phyloP scores from a whole-genome alignment of 768 basidiomycete species.

The Pisolithus sp. region DNA sequence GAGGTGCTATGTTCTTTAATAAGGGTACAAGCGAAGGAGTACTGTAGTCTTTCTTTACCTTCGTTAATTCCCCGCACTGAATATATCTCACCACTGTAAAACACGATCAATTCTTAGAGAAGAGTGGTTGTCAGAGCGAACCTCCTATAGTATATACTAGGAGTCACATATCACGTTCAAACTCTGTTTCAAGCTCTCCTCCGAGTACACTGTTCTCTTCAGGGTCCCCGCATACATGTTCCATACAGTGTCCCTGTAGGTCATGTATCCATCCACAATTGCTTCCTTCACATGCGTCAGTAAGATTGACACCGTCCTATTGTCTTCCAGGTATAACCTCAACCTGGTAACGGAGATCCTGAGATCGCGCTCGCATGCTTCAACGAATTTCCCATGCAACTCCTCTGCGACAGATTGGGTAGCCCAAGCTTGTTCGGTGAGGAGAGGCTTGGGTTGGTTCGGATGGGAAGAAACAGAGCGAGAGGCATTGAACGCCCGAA shows the following conservation, averaged over 20 bases:
- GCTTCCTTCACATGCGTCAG: slow-evolving; percentile 71
- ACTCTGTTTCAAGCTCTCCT: slow-evolving; percentile 33
- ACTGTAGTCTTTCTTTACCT: slow-evolving; percentile 30
- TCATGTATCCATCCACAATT: slow-evolving; percentile 67
- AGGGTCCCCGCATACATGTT: slow-evolving; percentile 38
- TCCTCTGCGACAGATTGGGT: slow-evolving; percentile 42
- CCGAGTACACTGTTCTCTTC: slow-evolving; percentile 28
- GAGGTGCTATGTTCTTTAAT: slow-evolving; percentile 61
- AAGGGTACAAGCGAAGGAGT: slow-evolving; percentile 65
- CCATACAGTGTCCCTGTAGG: slow-evolving; percentile 60
- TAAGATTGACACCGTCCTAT: slow-evolving; percentile 70
- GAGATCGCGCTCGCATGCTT: slow-evolving; percentile 49
- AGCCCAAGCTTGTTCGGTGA: slow-evolving; percentile 43
- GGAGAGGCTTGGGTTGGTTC: slow-evolving; percentile 16
- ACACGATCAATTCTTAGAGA: background rate
- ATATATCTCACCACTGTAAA: background rate
- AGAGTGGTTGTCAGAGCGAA: background rate
- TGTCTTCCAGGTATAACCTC: slow-evolving; percentile 75
- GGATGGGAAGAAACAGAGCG: slow-evolving; percentile 16
- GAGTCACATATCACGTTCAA: slow-evolving; percentile 32
- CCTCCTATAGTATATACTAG: background rate
- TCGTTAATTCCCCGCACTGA: background rate
- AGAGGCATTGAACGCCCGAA: slow-evolving; percentile 29
- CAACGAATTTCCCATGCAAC: slow-evolving; percentile 50
- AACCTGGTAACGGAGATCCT: slow-evolving; percentile 52